These are phyloP conservation scores for Prunus davidiana DNA, from an alignment of 306 rosid species.

Conservation along the genomic window DNA sequence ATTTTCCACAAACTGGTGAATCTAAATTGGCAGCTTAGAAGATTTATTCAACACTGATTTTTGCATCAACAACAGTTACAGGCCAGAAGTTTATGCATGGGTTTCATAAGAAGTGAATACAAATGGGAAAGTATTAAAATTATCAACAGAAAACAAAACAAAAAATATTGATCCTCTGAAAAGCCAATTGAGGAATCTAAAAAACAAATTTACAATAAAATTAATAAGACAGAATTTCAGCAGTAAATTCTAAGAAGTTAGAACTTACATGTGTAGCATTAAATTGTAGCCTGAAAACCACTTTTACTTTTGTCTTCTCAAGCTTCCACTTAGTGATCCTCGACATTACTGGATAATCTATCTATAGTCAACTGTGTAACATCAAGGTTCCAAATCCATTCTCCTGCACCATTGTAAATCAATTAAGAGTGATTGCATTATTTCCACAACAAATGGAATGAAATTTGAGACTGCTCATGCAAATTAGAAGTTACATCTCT, in stretches of 20 bases:
- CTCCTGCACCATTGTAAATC: conserved; percentile 28
- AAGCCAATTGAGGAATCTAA: conserved; percentile 7
- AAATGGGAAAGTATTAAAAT: background rate
- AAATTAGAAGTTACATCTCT: background rate
- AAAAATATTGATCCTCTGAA: background rate
- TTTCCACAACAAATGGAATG: background rate
- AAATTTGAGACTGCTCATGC: background rate
- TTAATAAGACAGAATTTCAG: background rate
- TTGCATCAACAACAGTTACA: background rate
- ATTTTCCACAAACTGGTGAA: background rate
- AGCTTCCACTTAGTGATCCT: conserved; percentile 86
- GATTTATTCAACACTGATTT: background rate
- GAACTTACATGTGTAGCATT: conserved; percentile 94
- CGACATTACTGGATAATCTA: conserved; percentile 63
- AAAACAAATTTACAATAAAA: conserved; percentile 2
- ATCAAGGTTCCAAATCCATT: conserved; percentile 25
- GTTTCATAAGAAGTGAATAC: background rate
- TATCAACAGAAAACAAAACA: background rate
- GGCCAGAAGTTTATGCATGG: background rate
- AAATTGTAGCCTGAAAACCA: conserved; percentile 95
- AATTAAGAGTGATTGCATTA: background rate
- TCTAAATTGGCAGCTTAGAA: background rate
- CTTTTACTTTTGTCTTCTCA: conserved; percentile 98
- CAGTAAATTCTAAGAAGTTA: background rate
- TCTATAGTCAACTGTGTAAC: conserved; percentile 32